Evolutionary conservation across 495 filamentous ascomycete species (phyloP).

Genomic region (Lepraria neglecta): DNA sequence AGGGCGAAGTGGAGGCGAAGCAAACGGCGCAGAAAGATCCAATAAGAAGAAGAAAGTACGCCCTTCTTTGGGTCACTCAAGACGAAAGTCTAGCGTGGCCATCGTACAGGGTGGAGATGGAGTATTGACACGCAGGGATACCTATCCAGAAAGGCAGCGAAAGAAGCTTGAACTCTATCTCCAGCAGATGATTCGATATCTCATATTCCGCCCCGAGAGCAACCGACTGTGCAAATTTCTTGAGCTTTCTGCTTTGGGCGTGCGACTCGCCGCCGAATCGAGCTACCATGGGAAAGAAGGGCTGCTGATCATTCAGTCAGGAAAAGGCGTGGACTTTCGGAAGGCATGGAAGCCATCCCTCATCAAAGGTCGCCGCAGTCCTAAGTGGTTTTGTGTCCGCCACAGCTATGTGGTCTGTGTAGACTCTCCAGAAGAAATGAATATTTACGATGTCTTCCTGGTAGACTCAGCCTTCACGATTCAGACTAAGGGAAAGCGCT

Average conservation of each 20-base stretch:
- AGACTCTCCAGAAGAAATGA: slow-evolving; percentile 96
- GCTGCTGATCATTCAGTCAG: slow-evolving; percentile 81
- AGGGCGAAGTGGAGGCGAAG: slow-evolving; percentile 50
- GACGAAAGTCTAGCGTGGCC: slow-evolving; percentile 52
- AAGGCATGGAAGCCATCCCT: slow-evolving; percentile 68
- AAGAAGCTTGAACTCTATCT: slow-evolving; percentile 85
- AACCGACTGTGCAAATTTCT: slow-evolving; percentile 95
- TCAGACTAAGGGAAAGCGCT: slow-evolving; percentile 56
- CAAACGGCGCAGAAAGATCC: slow-evolving; percentile 52
- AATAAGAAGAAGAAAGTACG: slow-evolving; percentile 56
- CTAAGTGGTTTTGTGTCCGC: slow-evolving; percentile 97
- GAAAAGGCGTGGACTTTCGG: slow-evolving; percentile 84
- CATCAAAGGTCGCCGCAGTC: slow-evolving; percentile 72
- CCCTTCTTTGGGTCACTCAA: slow-evolving; percentile 50
- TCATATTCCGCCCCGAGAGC: slow-evolving; percentile 93
- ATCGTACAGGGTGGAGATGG: slow-evolving; percentile 42
- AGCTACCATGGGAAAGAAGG: slow-evolving; percentile 98
- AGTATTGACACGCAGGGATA: slow-evolving; percentile 41
- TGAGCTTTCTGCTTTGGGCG: slow-evolving; percentile 87
- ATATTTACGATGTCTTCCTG: slow-evolving; percentile 96
- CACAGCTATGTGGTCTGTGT: slow-evolving; percentile 97
- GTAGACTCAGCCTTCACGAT: slow-evolving; percentile 80
- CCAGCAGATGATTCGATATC: slow-evolving; percentile 86
- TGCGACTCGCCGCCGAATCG: slow-evolving; percentile 90
- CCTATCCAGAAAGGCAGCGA: slow-evolving; percentile 64